Base-by-base conservation (phyloP, 106 monocot genomes). In the Gastrodia elata region DNA sequence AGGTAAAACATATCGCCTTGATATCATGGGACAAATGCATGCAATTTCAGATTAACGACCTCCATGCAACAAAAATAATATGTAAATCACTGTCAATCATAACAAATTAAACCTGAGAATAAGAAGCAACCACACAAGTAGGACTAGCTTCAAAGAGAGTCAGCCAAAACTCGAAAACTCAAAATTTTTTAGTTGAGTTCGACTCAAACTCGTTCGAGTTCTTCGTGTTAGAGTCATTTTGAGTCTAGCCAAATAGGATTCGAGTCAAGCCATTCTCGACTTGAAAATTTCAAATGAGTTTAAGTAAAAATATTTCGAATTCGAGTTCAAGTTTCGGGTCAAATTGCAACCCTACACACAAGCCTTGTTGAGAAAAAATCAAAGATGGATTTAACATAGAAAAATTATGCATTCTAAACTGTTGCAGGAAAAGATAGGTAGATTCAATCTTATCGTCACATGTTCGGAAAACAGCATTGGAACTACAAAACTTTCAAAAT, bases 91-190 rank as follows among this genome's bases (percentile, higher is more conserved):
- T 8, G 16, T 8, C 20, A 67, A 67, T 67, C 20, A 67, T 37
- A 38, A 67, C 6, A n/a, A n/a, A 67, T n/a, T 65, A n/a, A 18
- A n/a, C 36, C 61, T 61, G 27, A 61, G 32, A 18, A 67, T 67
- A 38, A 6, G 2, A 36, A 35, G 37, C 67, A 67, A 38, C 37
- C 1, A 37, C 16, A 67, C 27, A 38, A 22, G 37, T 6, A n/a
- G n/a, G n/a, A n/a, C n/a, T n/a, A n/a, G n/a, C n/a, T n/a, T 20
- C 37, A 67, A 67, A 38, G 37, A 67, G 32, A 32, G 65, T 11
- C 34, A 33, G 37, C 5, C 38, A 67, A 67, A 67, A 37, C n/a
- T n/a, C n/a, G n/a, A n/a, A n/a, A n/a, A n/a, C n/a, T n/a, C n/a
- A n/a, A n/a, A n/a, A n/a, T n/a, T n/a, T n/a, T n/a, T n/a, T n/a